Evolutionary conservation across 1,284 basidiomycete species (phyloP), one percentile per base, ranked within the genome.

Genomic region (Malassezia restricta): DNA sequence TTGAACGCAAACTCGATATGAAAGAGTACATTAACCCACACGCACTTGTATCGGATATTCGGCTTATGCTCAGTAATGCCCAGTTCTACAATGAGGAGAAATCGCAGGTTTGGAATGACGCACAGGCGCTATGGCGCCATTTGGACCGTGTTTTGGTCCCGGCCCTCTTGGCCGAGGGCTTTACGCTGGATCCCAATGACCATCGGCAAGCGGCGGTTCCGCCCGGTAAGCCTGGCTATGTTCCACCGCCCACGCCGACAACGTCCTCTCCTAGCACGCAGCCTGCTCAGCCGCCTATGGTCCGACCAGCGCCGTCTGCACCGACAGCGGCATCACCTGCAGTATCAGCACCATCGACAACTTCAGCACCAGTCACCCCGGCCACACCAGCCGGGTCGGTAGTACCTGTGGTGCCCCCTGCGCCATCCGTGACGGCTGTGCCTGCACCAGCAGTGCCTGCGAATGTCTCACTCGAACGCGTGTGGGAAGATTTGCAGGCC

Each of bases 171-270:
- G 61, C 58, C 31, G 64, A 70, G 31, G 68, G 68, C 6, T 73
- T 73, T 49, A 73, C 70, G 0, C 47, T 73, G 40, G 66, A 71
- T 24, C 66, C 66, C 31, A 59, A 66, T 47, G 70, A 73, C 48
- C 54, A 60, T 20, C 57, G 70, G 12, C 62, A 68, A 46, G 64
- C 67, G 14, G 70, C 64, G 9, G 47, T 69, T 27, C 68, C 68
- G 8, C 52, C 52, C 1, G 43, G 47, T 29, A 54, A 40, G 30
- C 40, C 51, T 8, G 47, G 47, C 29, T n/a, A 14, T 17, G 51
- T 47, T 29, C 48, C 53, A 17, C 40, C 47, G 39, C 43, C 42
- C 8, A 24, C 20, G n/a, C n/a, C 40, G 11, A 24, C 40, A n/a
- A 3, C 40, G n/a, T 15, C 40, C 11, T 15, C 20, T 11, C 9